These are phyloP conservation scores for Kappamyces sp. DNA, from an alignment of 192 early-diverging fungal species.

Conservation along the genomic window DNA sequence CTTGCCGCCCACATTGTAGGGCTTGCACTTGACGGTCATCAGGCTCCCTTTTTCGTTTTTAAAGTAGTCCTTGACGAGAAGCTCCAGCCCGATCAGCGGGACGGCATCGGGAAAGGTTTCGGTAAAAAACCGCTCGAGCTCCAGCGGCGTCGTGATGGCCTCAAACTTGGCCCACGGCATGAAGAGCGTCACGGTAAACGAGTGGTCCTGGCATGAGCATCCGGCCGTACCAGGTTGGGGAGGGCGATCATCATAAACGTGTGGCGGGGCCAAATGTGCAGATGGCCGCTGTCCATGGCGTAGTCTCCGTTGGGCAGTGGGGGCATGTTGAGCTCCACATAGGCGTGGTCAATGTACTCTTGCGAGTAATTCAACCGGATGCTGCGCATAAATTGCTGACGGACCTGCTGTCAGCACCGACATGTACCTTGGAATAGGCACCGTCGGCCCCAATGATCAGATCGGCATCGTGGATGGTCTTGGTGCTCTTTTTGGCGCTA, in stretches of 20 bases:
- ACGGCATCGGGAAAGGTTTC: conserved; percentile 72
- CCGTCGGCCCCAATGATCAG: conserved; percentile 87
- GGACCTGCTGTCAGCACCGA: neutral
- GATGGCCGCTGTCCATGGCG: conserved; percentile 80
- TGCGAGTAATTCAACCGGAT: conserved; percentile 77
- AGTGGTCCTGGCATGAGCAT: conserved; percentile 57
- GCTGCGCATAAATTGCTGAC: conserved; percentile 74
- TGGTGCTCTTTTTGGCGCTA: conserved; percentile 34
- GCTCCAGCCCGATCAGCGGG: conserved; percentile 66
- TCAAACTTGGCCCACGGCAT: conserved; percentile 87
- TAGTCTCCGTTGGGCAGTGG: conserved; percentile 60
- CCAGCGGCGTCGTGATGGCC: conserved; percentile 52
- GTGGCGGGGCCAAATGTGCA: conserved; percentile 97
- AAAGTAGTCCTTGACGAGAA: conserved; percentile 70
- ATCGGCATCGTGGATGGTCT: conserved; percentile 50
- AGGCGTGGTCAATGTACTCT: conserved; percentile 84
- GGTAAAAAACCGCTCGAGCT: conserved; percentile 66
- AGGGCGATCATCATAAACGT: conserved; percentile 98
- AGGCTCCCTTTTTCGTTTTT: conserved; percentile 79
- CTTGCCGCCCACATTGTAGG: conserved; percentile 75
- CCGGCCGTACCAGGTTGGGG: conserved; percentile 67
- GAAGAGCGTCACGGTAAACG: conserved; percentile 95
- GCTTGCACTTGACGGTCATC: conserved; percentile 75
- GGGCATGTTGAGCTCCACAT: conserved; percentile 87
- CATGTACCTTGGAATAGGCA: conserved; percentile 63